Conservation (phyloP, 2,329 filamentous ascomycete genomes). For the Ophiostoma populinum region DNA sequence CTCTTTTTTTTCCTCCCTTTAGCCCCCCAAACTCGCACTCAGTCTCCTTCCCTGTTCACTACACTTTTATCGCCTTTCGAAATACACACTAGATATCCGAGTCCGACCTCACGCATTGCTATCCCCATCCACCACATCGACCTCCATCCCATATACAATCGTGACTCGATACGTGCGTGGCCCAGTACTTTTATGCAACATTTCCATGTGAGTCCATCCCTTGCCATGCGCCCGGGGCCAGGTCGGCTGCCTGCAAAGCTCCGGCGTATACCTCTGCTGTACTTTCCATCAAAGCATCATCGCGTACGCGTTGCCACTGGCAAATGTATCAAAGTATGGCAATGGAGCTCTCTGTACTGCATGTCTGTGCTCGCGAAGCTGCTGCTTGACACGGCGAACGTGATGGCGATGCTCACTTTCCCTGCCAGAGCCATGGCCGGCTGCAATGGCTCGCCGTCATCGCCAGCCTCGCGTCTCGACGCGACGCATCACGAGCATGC, state of each 20-base stretch:
- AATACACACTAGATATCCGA: conserved; percentile 8
- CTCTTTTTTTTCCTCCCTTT: conserved; percentile 5
- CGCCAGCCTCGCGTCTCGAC: conserved; percentile 11
- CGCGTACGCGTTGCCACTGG: conserved; percentile 8
- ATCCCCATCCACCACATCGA: conserved; percentile 2
- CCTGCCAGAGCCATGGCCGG: background rate
- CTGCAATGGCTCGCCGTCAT: conserved; percentile 10
- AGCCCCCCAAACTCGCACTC: conserved; percentile 5
- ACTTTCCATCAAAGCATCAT: conserved; percentile 8
- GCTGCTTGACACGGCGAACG: conserved; percentile 1
- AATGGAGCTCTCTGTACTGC: background rate
- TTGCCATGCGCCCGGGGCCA: too few species aligned
- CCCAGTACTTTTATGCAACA: background rate
- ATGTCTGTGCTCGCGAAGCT: background rate
- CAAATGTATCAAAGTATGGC: conserved; percentile 2
- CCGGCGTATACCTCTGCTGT: background rate
- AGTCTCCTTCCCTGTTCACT: conserved; percentile 8
- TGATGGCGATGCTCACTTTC: background rate
- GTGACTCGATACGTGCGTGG: background rate
- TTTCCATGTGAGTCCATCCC: conserved; percentile 3
- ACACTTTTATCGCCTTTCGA: conserved; percentile 9
- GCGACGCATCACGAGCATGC: conserved; percentile 8
- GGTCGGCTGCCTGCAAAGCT: background rate
- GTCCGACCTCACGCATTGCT: conserved; percentile 4
- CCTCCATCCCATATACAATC: conserved; percentile 1